Percentiles rank a stretch among this genome's conserved stretches.
Conservation (phyloP, 2,329 filamentous ascomycete species). For the Passalora sequoiae region DNA sequence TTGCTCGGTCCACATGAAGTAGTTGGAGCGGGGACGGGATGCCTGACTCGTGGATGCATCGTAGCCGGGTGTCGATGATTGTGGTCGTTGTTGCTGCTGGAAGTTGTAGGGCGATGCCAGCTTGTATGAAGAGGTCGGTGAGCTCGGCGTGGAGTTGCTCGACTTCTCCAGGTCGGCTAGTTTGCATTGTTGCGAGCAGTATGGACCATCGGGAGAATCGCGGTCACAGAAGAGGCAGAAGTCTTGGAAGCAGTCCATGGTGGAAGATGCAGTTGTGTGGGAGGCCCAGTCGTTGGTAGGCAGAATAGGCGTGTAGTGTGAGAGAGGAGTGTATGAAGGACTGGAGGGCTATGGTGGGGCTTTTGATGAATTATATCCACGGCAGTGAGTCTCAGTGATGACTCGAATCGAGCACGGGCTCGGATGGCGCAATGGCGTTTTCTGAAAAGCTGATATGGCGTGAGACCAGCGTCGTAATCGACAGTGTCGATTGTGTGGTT, state of each 20-base stretch:
- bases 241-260: constrained; percentile 72
- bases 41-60: constrained; percentile 11
- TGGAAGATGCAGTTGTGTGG: not conserved
- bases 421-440: constrained; percentile 23
- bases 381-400: constrained; percentile 13
- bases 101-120: constrained; percentile 37
- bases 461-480: constrained; percentile 8
- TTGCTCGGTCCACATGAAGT: constrained; percentile 19
- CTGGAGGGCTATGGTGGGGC: not conserved
- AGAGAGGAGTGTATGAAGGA: not conserved
- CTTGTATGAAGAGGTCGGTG: constrained; percentile 40
- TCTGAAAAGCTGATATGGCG: constrained; percentile 16
- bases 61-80: constrained; percentile 31
- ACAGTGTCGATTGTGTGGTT: not conserved
- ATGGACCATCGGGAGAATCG: constrained; percentile 74
- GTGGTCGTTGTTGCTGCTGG: constrained; percentile 36
- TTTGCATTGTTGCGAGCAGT: constrained; percentile 90
- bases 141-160: constrained; percentile 34
- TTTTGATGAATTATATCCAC: constrained; percentile 9
- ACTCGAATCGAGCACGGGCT: constrained; percentile 20
- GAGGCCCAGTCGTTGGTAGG: not conserved
- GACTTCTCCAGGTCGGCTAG: constrained; percentile 80
- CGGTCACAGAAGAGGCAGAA: constrained; percentile 94
- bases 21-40: constrained; percentile 19
- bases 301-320: constrained; percentile 2